Evolutionary conservation across 306 rosid genomes (phyloP).

Genomic region (Quercus cerris): DNA sequence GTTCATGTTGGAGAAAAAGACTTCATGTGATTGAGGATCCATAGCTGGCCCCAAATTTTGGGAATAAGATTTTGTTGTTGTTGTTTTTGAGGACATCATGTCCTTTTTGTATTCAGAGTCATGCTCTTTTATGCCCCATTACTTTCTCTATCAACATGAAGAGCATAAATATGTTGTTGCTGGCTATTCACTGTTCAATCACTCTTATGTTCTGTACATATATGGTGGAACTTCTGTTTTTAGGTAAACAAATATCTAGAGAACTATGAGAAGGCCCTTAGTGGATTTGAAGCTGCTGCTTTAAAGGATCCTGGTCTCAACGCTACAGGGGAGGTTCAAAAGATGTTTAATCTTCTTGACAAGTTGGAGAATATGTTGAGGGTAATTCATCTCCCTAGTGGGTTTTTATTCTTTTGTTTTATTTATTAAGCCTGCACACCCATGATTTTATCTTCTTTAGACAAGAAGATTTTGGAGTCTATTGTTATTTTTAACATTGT

Average conservation of each 20-base stretch:
- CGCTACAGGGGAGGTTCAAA: slow-evolving; percentile 75
- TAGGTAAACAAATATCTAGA: slow-evolving; percentile 86
- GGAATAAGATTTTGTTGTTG: no score
- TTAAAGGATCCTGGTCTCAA: slow-evolving; percentile 89
- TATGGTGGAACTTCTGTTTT: slow-evolving; percentile 3
- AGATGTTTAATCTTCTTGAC: slow-evolving; percentile 81
- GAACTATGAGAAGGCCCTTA: slow-evolving; percentile 90
- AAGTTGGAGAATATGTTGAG: slow-evolving; percentile 67
- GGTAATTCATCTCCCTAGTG: slow-evolving; percentile 46
- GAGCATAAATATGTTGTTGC: not conserved
- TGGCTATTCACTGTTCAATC: not conserved
- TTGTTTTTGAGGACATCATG: no score
- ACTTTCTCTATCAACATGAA: not conserved
- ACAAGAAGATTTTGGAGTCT: not conserved
- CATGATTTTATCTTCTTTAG: not conserved
- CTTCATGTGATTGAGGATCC: no score
- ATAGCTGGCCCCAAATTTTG: no score
- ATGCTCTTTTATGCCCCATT: not conserved
- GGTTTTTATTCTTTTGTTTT: not conserved
- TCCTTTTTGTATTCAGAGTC: not conserved
- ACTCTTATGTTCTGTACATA: not conserved
- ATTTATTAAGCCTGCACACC: not conserved
- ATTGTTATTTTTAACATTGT: not conserved
- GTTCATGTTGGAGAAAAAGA: no score
- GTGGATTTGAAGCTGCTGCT: slow-evolving; percentile 96